Base-by-base conservation (phyloP, 345 rosid genomes). In the Brassica carinata region DNA sequence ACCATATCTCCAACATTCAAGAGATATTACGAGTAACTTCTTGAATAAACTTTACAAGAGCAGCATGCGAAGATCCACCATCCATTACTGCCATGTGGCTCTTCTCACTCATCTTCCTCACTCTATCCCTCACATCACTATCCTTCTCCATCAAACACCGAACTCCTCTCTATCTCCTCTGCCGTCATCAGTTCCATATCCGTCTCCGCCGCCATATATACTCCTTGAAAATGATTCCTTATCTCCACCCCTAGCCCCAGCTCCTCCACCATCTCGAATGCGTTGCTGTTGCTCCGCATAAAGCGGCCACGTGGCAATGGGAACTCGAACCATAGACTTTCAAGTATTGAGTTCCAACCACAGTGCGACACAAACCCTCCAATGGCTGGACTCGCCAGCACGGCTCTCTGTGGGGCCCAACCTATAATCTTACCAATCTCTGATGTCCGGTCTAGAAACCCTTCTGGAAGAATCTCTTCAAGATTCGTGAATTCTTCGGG, bases 21-120 rank as follows among this genome's bases (percentile, higher is more conserved):
- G 31, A 13, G 1, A 76, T 23, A 69, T 77, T 69, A n/a, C 63
- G 11, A 31, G 7, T 31, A 5, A 71, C 76, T 38, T 77, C 81
- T 77, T 58, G 30, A 38, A 79, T 58, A 6, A 79, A 79, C 43
- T 73, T 79, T 0, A 8, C 2, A 8, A 79, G 14, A 73, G 74
- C 51, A 43, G 61, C 51, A 26, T 82, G 51, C 0, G 91, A 88
- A 68, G 91, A 89, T 69, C 91, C 93, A 74, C 89, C 90, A 3
- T 86, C 85, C 29, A 57, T 15, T 66, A 83, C 8, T 0, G 87
- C 85, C 19, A 57, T 76, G 71, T 85, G 79, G 30, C 86, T 74
- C 69, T 61, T 69, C 3, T 74, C 83, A 18, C 88, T 87, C 73
- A 77, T 78, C 64, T 77, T 83, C 67, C 79, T 85, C 3, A 80